Conservation (phyloP, 2,329 filamentous ascomycete species). For the Apiospora aurea region DNA sequence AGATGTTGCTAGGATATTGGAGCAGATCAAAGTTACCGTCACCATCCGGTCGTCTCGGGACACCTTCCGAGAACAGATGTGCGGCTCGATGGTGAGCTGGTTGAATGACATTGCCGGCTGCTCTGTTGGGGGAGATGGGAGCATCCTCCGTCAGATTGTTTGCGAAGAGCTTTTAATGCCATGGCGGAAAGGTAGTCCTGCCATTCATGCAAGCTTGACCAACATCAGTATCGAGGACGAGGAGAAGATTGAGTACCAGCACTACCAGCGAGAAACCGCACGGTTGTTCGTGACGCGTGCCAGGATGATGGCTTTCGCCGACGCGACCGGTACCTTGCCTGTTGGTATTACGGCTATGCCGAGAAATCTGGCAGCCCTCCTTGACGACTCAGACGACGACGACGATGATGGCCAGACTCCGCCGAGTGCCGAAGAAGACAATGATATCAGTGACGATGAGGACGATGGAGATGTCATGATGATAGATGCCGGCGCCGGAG, state of each 20-base stretch:
- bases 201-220: constrained; percentile 79
- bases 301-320: constrained; percentile 28
- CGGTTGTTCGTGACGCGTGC: constrained; percentile 46
- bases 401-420: constrained; percentile 51
- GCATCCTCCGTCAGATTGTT: constrained; percentile 80
- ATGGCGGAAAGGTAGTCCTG: constrained; percentile 87
- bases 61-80: constrained; percentile 98
- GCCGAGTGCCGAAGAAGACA: constrained; percentile 62
- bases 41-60: constrained; percentile 93
- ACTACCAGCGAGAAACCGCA: constrained; percentile 40
- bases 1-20: constrained; percentile 82
- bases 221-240: constrained; percentile 84
- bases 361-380: constrained; percentile 22
- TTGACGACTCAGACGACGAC: constrained; percentile 40
- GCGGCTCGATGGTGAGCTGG: constrained; percentile 97
- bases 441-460: constrained; percentile 73
- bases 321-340: constrained; percentile 23
- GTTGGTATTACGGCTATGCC: constrained; percentile 20
- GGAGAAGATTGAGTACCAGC: constrained; percentile 63
- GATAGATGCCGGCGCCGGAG: constrained; percentile 54
- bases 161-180: constrained; percentile 91
- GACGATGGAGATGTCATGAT: constrained; percentile 64
- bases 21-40: constrained; percentile 94
- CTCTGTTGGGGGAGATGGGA: constrained; percentile 79
- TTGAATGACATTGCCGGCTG: constrained; percentile 91